Percentiles rank a stretch among this genome's conserved stretches.
Evolutionary conservation across 257 asterid species (phyloP).

Genomic region (Agastache rugosa): DNA sequence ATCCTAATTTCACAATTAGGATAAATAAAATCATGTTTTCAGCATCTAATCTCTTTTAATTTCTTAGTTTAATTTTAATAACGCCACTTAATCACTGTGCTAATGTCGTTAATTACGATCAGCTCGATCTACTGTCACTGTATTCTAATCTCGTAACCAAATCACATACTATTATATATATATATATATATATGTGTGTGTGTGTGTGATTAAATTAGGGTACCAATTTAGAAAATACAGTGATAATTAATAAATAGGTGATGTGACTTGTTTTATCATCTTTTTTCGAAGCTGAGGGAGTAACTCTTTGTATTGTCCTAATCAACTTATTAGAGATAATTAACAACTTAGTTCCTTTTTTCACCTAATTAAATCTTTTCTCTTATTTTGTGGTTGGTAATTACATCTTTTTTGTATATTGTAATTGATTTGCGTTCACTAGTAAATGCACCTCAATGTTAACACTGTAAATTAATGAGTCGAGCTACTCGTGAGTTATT

Average conservation of each 20-base stretch:
- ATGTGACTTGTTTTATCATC: slow-evolving; percentile 28
- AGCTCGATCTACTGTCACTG: neutral
- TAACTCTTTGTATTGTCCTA: slow-evolving; percentile 32
- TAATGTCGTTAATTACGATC: slow-evolving; percentile 17
- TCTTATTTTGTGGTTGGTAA: too few relatives aligned
- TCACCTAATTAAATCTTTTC: neutral
- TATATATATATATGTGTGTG: neutral
- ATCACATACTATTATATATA: neutral
- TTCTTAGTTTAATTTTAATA: slow-evolving; percentile 40
- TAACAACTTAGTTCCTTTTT: slow-evolving; percentile 14
- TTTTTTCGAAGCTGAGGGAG: slow-evolving; percentile 33
- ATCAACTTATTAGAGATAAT: slow-evolving; percentile 29
- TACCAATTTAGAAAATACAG: neutral
- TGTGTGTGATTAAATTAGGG: neutral
- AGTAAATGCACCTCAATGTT: too few relatives aligned
- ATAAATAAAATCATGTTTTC: slow-evolving; percentile 33
- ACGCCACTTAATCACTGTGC: slow-evolving; percentile 39
- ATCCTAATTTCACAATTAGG: slow-evolving; percentile 1
- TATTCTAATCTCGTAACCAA: neutral
- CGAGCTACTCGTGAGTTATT: too few relatives aligned
- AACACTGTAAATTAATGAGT: too few relatives aligned
- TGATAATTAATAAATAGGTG: neutral
- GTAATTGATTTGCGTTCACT: too few relatives aligned
- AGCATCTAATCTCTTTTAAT: slow-evolving; percentile 34
- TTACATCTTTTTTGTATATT: too few relatives aligned